Evolutionary conservation across 2,329 filamentous ascomycete species (phyloP).

Genomic region (Elsinoe arachidis): DNA sequence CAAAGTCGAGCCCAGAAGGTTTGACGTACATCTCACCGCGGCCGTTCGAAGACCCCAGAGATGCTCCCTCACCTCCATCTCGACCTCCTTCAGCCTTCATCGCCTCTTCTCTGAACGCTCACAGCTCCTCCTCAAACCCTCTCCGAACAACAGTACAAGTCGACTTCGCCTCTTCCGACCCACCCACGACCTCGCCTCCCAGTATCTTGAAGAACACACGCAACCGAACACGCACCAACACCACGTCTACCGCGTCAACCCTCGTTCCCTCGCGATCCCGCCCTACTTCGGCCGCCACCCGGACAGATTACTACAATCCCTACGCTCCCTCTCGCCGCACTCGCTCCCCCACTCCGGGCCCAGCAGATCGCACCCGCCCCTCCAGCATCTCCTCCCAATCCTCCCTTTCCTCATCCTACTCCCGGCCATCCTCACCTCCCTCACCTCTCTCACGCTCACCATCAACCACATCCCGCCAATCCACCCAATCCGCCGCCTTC

Average conservation of each 20-base stretch:
- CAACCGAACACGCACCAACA: neutral
- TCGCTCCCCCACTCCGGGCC: neutral
- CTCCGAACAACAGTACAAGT: neutral
- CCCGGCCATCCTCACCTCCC: neutral
- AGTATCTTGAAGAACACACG: neutral
- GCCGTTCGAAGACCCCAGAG: neutral
- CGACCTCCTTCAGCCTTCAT: slow-evolving; percentile 2
- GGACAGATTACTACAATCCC: neutral
- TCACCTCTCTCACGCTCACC: neutral
- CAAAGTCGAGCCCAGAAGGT: neutral
- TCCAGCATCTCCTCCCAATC: neutral
- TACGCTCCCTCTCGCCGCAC: neutral
- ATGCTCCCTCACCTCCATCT: neutral
- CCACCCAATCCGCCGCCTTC: neutral
- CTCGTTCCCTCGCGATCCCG: neutral
- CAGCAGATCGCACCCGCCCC: neutral
- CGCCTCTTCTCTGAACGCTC: neutral
- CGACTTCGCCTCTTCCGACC: slow-evolving; percentile 1
- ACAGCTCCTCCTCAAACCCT: slow-evolving; percentile 4
- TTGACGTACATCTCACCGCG: neutral
- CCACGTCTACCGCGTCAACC: neutral
- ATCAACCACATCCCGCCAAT: neutral
- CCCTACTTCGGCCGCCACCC: neutral
- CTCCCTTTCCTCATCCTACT: neutral
- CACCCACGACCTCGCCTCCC: neutral